Percentiles rank a stretch among this genome's conserved stretches.
Conservation (phyloP, 768 basidiomycete species). For the Russula brevipes region DNA sequence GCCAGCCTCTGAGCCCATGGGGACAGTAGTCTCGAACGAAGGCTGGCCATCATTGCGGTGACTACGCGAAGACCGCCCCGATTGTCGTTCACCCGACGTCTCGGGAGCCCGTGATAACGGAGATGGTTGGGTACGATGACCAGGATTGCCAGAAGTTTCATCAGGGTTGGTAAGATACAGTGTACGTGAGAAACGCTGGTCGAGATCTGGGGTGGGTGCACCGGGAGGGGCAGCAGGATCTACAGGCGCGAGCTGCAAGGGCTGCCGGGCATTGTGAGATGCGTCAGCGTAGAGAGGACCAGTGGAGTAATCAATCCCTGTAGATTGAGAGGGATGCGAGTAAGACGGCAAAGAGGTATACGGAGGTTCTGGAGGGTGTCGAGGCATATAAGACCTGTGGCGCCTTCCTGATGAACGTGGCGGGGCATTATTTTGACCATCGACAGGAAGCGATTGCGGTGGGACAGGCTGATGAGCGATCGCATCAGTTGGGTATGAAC, state of each 20-base stretch:
- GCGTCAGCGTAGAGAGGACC: neutral
- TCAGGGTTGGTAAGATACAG: constrained; percentile 23
- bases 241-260: neutral
- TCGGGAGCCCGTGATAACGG: neutral
- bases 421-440: neutral
- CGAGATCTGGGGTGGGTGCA: constrained; percentile 2
- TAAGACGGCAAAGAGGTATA: neutral
- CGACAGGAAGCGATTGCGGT: neutral
- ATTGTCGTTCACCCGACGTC: neutral
- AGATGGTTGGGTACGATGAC: neutral
- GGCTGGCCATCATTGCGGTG: constrained; percentile 2
- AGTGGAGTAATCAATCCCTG: neutral
- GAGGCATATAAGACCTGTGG: neutral
- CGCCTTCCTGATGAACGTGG: neutral
- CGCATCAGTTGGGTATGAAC: neutral
- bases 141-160: neutral
- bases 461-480: neutral
- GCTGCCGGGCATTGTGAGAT: neutral
- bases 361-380: neutral
- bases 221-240: neutral
- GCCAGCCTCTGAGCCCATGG: neutral
- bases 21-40: neutral
- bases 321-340: neutral
- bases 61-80: neutral
- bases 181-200: constrained; percentile 9